Percentiles rank a stretch among this genome's conserved stretches.
Conservation (phyloP, 306 rosid genomes). For the Dalbergia cultrata region DNA sequence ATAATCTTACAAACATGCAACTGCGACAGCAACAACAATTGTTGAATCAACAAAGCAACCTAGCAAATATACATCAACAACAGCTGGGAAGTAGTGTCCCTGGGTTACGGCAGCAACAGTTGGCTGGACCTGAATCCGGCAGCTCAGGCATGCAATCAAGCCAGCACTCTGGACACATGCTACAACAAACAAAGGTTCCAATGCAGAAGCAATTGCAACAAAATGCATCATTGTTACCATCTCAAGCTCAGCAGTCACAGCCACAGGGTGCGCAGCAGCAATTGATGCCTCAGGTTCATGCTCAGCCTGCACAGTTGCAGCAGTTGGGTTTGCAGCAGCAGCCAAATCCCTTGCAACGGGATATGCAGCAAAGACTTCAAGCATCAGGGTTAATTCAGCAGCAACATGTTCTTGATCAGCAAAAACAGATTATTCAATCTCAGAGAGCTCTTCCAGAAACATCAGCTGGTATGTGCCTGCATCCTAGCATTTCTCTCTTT, state of each 20-base stretch:
- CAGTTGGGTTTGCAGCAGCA: slow-evolving; percentile 80
- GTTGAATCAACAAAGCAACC: slow-evolving; percentile 77
- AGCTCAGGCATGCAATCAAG: slow-evolving; percentile 77
- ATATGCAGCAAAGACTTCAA: slow-evolving; percentile 85
- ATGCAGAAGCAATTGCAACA: slow-evolving; percentile 76
- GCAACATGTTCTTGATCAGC: slow-evolving; percentile 79
- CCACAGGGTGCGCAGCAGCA: slow-evolving; percentile 78
- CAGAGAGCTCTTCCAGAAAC: slow-evolving; percentile 84
- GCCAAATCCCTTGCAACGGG: slow-evolving; percentile 73
- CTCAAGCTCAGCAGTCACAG: slow-evolving; percentile 79
- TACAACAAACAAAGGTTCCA: slow-evolving; percentile 76
- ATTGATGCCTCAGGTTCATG: slow-evolving; percentile 74
- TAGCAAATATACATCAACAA: slow-evolving; percentile 79
- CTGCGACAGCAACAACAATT: slow-evolving; percentile 70
- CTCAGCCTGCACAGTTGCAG: slow-evolving; percentile 83
- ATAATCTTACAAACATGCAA: slow-evolving; percentile 71
- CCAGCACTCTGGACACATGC: slow-evolving; percentile 75
- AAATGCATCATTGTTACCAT: slow-evolving; percentile 60
- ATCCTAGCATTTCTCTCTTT: slow-evolving; percentile 35
- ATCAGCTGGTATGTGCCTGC: slow-evolving; percentile 70
- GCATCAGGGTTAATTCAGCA: slow-evolving; percentile 74
- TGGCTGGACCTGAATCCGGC: slow-evolving; percentile 72
- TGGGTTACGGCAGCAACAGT: slow-evolving; percentile 74
- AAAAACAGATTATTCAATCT: slow-evolving; percentile 78
- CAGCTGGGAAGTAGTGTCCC: slow-evolving; percentile 78